A percentile compares a stretch with the other conserved stretches of the same genome.
Conservation (phyloP, 371 early-diverging fungal genomes). For the Astathelohania contejeani region DNA sequence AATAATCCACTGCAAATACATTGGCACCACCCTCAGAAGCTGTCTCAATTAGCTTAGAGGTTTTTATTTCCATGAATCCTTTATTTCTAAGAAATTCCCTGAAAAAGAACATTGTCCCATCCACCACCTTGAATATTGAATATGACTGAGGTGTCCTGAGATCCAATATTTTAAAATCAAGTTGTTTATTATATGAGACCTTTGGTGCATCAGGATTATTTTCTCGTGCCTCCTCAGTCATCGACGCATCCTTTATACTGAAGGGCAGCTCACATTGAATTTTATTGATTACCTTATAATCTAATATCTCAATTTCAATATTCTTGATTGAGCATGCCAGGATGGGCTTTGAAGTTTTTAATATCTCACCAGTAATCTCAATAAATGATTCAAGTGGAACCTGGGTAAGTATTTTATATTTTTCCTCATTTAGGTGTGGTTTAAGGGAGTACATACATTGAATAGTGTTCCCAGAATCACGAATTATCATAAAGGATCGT, state of each 20-base stretch:
- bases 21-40: slow-evolving; percentile 97
- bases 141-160: slow-evolving; percentile 85
- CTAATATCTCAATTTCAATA: slow-evolving; percentile 38
- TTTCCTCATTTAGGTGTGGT: not conserved
- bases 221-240: slow-evolving; percentile 57
- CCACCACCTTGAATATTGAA: slow-evolving; percentile 87
- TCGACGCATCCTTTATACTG: slow-evolving; percentile 76
- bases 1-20: slow-evolving; percentile 87
- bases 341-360: slow-evolving; percentile 22
- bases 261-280: slow-evolving; percentile 61
- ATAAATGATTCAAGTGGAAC: slow-evolving; percentile 40
- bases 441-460: not conserved
- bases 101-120: slow-evolving; percentile 76
- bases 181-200: slow-evolving; percentile 74
- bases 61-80: slow-evolving; percentile 87
- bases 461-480: slow-evolving; percentile 5
- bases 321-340: slow-evolving; percentile 38
- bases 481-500: slow-evolving; percentile 39
- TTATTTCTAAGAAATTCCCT: slow-evolving; percentile 68
- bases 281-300: slow-evolving; percentile 25
- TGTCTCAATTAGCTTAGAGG: slow-evolving; percentile 85
- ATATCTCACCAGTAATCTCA: slow-evolving; percentile 29
- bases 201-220: slow-evolving; percentile 24
- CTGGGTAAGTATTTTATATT: too few species aligned
- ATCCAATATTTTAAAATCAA: slow-evolving; percentile 87